Evolutionary conservation across 2,329 filamentous ascomycete species (phyloP).

Genomic region (Cylindrodendrum hubeiense): DNA sequence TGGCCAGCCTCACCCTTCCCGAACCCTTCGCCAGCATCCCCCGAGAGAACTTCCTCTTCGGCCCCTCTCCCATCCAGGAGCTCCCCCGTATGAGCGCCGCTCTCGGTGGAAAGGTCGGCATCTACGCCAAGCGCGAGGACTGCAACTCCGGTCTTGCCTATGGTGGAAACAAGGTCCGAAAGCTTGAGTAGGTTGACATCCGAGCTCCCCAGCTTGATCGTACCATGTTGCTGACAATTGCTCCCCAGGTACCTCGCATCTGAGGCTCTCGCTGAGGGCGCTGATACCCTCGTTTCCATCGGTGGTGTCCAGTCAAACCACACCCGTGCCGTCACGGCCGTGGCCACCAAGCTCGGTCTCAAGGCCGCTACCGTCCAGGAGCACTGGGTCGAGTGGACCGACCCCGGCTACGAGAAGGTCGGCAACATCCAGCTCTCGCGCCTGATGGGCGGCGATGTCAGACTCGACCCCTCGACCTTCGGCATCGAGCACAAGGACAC

Average conservation of each 20-base stretch:
- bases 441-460: constrained; percentile 74
- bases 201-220: no score
- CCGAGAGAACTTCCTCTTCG: constrained; percentile 71
- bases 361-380: constrained; percentile 70
- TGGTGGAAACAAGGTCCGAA: constrained; percentile 78
- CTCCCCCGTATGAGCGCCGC: constrained; percentile 74
- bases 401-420: constrained; percentile 71
- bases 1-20: constrained; percentile 61
- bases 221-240: not conserved
- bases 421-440: constrained; percentile 80
- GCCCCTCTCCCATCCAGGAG: constrained; percentile 75
- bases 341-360: constrained; percentile 69
- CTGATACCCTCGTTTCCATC: constrained; percentile 74
- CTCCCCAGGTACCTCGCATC: constrained; percentile 69
- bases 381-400: constrained; percentile 75
- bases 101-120: constrained; percentile 69
- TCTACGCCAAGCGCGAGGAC: constrained; percentile 81
- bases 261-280: constrained; percentile 68
- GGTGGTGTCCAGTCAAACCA: constrained; percentile 80
- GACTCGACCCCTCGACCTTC: constrained; percentile 70
- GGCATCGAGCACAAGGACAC: constrained; percentile 78
- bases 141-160: constrained; percentile 76
- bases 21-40: constrained; percentile 74
- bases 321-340: constrained; percentile 75
- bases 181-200: constrained; percentile 65